Evolutionary conservation across 805 yeast genomes (phyloP).

Genomic region (Teunomyces cretensis): DNA sequence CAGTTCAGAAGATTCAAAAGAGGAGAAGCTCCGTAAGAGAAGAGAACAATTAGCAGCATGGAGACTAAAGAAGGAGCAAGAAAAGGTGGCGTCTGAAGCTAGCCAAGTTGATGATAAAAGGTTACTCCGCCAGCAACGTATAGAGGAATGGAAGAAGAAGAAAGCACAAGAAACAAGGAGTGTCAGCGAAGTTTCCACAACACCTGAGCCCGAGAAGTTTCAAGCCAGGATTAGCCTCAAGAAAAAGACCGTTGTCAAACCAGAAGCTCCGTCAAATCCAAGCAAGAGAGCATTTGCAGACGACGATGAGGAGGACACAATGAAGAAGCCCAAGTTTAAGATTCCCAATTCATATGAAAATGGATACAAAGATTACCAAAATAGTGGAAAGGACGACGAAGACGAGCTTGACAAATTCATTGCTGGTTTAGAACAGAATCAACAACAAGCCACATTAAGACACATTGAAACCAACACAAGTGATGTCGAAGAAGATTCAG

Average conservation of each 20-base stretch:
- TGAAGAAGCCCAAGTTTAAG: slow-evolving; percentile 16
- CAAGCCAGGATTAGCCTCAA: background rate
- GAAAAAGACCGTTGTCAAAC: background rate
- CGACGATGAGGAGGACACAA: slow-evolving; percentile 27
- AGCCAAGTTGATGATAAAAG: slow-evolving; percentile 13
- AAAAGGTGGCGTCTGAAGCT: slow-evolving; percentile 11
- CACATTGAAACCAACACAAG: background rate
- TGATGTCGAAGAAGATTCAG: slow-evolving; percentile 19
- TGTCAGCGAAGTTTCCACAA: background rate
- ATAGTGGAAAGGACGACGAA: slow-evolving; percentile 12
- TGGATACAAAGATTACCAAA: slow-evolving; percentile 10
- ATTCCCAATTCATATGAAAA: slow-evolving; percentile 15
- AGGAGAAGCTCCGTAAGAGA: slow-evolving; percentile 40
- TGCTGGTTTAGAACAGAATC: slow-evolving; percentile 3
- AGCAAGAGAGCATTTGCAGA: slow-evolving; percentile 19
- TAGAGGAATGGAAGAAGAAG: slow-evolving; percentile 55
- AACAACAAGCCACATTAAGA: background rate
- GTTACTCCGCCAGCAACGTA: slow-evolving; percentile 34
- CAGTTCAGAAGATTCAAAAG: slow-evolving; percentile 16
- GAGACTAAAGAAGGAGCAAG: slow-evolving; percentile 53
- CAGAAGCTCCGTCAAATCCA: background rate
- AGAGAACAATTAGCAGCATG: slow-evolving; percentile 58
- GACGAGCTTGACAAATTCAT: slow-evolving; percentile 22
- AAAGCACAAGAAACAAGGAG: slow-evolving; percentile 12
- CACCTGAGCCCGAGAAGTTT: background rate